Evolutionary conservation across 768 basidiomycete genomes (phyloP), one percentile per base, ranked within the genome.

Genomic region (Kwoniella bestiolae): DNA sequence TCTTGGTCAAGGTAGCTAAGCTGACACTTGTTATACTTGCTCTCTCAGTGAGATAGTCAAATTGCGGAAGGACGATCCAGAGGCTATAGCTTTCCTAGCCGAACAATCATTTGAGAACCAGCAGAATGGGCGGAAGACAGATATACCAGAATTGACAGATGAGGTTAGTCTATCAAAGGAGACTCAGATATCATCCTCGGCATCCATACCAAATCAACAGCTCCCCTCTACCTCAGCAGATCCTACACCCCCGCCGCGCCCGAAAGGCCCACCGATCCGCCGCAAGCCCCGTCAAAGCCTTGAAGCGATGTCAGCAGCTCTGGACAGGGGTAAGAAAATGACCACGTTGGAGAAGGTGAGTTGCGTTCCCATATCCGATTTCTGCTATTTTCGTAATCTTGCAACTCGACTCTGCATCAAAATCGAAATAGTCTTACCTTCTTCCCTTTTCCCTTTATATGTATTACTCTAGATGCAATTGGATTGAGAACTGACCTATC

Each of bases 311-410:
- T 71, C 76, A 7, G 75, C 75, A 14, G 72, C 74, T 5, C 21
- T 80, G 12, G 61, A 57, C n/a, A 71, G 67, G 32, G 77, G 72
- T 26, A 80, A 79, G 66, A 80, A 80, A 57, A 77, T 80, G 77
- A 79, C 77, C 1, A 80, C 79, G 6, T 53, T 80, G 26, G 79
- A 78, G 56, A 80, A 80, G 70, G 79, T 79, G 32, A 31, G 69
- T 69, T n/a, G n/a, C n/a, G n/a, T n/a, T n/a, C n/a, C n/a, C n/a
- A n/a, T n/a, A n/a, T n/a, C n/a, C n/a, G n/a, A n/a, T n/a, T n/a
- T n/a, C n/a, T n/a, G n/a, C n/a, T n/a, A n/a, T n/a, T n/a, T n/a
- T n/a, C n/a, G n/a, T n/a, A n/a, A n/a, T n/a, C n/a, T n/a, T n/a
- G n/a, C n/a, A n/a, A n/a, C n/a, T n/a, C n/a, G n/a, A n/a, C n/a